Percentiles rank a stretch among this genome's conserved stretches.
phyloP scores from a whole-genome alignment of 169 alveolate species.

The Eimeria maxima region DNA sequence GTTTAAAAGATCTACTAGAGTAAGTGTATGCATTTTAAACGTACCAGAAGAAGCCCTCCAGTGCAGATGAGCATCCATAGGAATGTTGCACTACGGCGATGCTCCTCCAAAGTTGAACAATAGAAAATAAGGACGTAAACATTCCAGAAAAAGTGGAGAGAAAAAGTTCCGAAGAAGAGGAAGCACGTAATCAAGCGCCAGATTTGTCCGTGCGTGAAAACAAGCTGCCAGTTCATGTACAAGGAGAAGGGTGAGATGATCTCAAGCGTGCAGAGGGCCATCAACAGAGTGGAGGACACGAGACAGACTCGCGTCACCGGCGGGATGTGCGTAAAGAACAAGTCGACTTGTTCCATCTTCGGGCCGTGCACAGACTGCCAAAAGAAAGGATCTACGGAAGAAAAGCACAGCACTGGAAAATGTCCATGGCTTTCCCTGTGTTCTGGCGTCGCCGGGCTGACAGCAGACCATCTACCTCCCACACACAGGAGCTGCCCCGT shows the following conservation, averaged over 20 bases:
- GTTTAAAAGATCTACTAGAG: neutral
- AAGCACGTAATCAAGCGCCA: conserved; percentile 96
- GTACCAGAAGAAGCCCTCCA: conserved; percentile 83
- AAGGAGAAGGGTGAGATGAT: conserved; percentile 85
- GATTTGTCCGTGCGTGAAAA: conserved; percentile 84
- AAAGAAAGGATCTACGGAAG: neutral
- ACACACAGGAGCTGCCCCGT: conserved; percentile 10
- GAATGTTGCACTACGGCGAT: conserved; percentile 84
- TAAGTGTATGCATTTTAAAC: neutral
- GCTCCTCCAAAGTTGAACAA: conserved; percentile 87
- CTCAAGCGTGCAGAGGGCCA: conserved; percentile 87
- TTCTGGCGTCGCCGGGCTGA: conserved; percentile 39
- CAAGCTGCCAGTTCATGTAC: conserved; percentile 85
- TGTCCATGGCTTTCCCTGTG: conserved; percentile 39
- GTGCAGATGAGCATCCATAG: conserved; percentile 86
- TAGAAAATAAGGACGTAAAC: conserved; percentile 91
- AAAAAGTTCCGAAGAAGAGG: conserved; percentile 95
- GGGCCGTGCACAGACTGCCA: neutral
- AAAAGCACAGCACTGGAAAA: conserved; percentile 3
- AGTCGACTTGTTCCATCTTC: conserved; percentile 81
- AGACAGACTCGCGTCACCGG: conserved; percentile 85
- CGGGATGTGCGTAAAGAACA: conserved; percentile 82
- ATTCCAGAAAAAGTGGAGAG: conserved; percentile 95
- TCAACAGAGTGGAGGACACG: conserved; percentile 81
- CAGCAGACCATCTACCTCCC: conserved; percentile 37